phyloP scores from a whole-genome alignment of 148 eudicot genomes.

The Silene uniflora region DNA sequence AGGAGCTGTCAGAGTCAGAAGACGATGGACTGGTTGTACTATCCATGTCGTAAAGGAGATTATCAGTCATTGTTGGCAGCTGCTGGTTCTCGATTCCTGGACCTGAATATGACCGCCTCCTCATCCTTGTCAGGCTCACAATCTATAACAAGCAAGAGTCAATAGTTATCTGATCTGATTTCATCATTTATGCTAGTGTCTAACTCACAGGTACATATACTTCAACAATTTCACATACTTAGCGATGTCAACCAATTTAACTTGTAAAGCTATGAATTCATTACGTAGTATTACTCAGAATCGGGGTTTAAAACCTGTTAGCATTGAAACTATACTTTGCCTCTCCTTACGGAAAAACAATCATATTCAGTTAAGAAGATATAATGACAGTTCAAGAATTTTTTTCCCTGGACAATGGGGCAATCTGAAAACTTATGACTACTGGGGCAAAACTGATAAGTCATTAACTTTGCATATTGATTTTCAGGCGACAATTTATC shows the following conservation, averaged over 20 bases:
- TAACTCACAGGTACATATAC: not conserved
- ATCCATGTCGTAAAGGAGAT: slow-evolving; percentile 76
- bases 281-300: no score
- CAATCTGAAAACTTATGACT: not conserved
- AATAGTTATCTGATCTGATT: not conserved
- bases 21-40: slow-evolving; percentile 67
- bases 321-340: no score
- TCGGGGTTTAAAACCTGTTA: no score
- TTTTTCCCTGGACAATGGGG: not conserved
- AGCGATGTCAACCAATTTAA: no score
- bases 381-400: not conserved
- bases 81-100: slow-evolving; percentile 31
- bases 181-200: not conserved
- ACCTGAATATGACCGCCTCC: slow-evolving; percentile 56
- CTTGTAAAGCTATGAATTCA: no score
- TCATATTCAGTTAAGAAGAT: not conserved
- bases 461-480: no score
- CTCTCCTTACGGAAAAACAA: no score
- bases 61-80: slow-evolving; percentile 61
- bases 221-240: no score
- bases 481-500: not conserved
- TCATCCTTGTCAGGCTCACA: slow-evolving; percentile 56
- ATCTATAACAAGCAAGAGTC: slow-evolving; percentile 37
- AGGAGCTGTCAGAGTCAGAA: slow-evolving; percentile 63
- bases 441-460: no score